phyloP scores from a whole-genome alignment of 2,329 filamentous ascomycete genomes.

The Trichoderma pleuroti region DNA sequence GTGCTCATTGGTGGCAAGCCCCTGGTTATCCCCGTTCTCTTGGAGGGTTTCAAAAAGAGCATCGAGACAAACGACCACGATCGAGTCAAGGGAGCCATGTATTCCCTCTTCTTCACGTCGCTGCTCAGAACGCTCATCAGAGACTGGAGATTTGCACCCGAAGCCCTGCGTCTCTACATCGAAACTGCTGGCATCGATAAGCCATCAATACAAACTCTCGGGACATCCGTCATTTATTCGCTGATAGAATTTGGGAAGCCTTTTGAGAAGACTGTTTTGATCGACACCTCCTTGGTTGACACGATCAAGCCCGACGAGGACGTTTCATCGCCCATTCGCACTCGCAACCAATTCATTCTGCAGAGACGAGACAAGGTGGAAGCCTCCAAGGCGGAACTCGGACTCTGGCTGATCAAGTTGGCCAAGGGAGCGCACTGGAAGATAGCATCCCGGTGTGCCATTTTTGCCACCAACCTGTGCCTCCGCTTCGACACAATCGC shows the following conservation, averaged over 20 bases:
- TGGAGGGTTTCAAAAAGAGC: slow-evolving; percentile 73
- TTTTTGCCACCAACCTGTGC: slow-evolving; percentile 86
- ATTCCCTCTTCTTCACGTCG: slow-evolving; percentile 83
- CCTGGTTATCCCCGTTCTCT: slow-evolving; percentile 82
- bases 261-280: slow-evolving; percentile 78
- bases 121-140: slow-evolving; percentile 81
- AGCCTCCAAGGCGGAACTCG: slow-evolving; percentile 73
- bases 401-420: slow-evolving; percentile 74
- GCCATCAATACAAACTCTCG: slow-evolving; percentile 87
- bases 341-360: slow-evolving; percentile 66
- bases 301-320: slow-evolving; percentile 67
- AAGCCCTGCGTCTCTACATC: slow-evolving; percentile 86
- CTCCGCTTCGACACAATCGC: slow-evolving; percentile 89
- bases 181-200: slow-evolving; percentile 88
- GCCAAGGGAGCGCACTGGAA: slow-evolving; percentile 91
- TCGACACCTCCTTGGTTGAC: slow-evolving; percentile 68
- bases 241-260: slow-evolving; percentile 90
- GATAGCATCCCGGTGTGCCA: slow-evolving; percentile 82
- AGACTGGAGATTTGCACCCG: slow-evolving; percentile 92
- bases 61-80: slow-evolving; percentile 79
- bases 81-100: slow-evolving; percentile 91
- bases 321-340: slow-evolving; percentile 56
- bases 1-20: slow-evolving; percentile 83
- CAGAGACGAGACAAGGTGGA: slow-evolving; percentile 76
- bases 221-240: slow-evolving; percentile 74